Percentiles rank a stretch among this genome's conserved stretches.
Evolutionary conservation across 2,329 filamentous ascomycete species (phyloP).

Genomic region (Septoria petroselini): DNA sequence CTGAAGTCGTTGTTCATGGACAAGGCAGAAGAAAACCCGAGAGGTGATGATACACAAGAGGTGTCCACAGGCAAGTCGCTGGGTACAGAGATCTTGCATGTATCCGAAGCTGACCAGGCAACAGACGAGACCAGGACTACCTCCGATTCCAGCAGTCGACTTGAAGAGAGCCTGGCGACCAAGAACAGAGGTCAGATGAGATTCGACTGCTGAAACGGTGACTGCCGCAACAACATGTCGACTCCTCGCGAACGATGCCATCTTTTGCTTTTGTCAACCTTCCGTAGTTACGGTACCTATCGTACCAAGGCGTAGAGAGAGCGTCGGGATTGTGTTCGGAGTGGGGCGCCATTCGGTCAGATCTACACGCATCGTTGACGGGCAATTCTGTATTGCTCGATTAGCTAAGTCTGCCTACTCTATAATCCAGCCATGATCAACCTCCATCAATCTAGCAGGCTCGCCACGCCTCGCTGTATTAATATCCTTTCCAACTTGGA

Average conservation of each 20-base stretch:
- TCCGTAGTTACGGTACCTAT: no score
- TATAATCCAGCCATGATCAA: slow-evolving; percentile 24
- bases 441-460: slow-evolving; percentile 16
- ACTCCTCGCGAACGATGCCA: no score
- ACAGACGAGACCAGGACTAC: not conserved
- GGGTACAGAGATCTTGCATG: not conserved
- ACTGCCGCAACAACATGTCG: no score
- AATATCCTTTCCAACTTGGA: slow-evolving; percentile 36
- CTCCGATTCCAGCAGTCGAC: not conserved
- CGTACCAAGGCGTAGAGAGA: no score
- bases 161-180: not conserved
- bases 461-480: slow-evolving; percentile 28
- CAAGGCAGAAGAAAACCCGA: not conserved
- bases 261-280: no score
- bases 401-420: not conserved
- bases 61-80: not conserved
- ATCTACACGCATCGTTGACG: no score
- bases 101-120: not conserved
- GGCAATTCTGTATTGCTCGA: no score
- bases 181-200: slow-evolving; percentile 5
- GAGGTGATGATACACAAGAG: not conserved
- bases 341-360: no score
- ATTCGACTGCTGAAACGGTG: not conserved
- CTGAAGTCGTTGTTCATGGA: slow-evolving; percentile 5
- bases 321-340: no score